phyloP scores from a whole-genome alignment of 495 filamentous ascomycete genomes.

The Neurospora cerealis region DNA sequence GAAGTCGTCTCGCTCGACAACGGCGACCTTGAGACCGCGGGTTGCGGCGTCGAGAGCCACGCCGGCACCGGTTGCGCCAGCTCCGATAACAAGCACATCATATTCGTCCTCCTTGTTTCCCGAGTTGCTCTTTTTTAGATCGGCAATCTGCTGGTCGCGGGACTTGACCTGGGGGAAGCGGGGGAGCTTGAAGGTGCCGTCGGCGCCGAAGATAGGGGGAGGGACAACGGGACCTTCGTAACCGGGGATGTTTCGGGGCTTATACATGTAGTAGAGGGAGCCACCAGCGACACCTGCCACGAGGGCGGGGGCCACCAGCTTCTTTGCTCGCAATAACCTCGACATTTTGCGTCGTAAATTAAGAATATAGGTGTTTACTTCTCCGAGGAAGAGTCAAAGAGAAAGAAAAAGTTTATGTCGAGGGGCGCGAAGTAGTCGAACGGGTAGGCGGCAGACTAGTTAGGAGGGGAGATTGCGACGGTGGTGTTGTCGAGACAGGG shows the following conservation, averaged over 20 bases:
- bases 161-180: slow-evolving; percentile 71
- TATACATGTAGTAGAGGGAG: slow-evolving; percentile 66
- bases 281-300: slow-evolving; percentile 35
- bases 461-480: background rate
- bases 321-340: slow-evolving; percentile 20
- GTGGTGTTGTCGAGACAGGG: background rate
- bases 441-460: background rate
- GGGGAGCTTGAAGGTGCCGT: slow-evolving; percentile 68
- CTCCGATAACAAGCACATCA: slow-evolving; percentile 86
- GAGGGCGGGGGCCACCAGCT: slow-evolving; percentile 28
- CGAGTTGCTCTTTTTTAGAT: slow-evolving; percentile 38
- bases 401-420: background rate
- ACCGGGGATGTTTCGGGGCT: slow-evolving; percentile 79
- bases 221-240: slow-evolving; percentile 69
- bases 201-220: slow-evolving; percentile 68
- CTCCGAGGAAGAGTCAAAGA: background rate
- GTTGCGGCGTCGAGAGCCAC: slow-evolving; percentile 93
- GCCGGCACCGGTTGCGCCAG: slow-evolving; percentile 84
- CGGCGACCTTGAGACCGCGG: slow-evolving; percentile 81
- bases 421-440: background rate
- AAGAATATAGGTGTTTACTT: background rate
- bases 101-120: slow-evolving; percentile 45
- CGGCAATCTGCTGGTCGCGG: slow-evolving; percentile 54
- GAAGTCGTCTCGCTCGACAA: slow-evolving; percentile 96
- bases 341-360: slow-evolving; percentile 13